phyloP scores from a whole-genome alignment of 352 stramenopile species.

The Achlya hypogyna region DNA sequence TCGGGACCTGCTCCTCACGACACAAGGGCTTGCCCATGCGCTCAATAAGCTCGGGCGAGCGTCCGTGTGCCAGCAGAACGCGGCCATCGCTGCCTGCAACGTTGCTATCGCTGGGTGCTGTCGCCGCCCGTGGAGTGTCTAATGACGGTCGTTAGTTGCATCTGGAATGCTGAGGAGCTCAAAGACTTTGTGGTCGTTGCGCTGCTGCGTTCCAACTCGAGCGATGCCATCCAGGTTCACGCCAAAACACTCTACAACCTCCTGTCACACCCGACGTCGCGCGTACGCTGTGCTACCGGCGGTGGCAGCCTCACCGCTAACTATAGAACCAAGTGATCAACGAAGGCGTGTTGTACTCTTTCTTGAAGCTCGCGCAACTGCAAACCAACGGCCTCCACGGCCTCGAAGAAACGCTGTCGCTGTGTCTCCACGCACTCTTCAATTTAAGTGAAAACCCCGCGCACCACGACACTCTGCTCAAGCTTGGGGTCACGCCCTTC shows the following conservation, averaged over 20 bases:
- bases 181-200: constrained; percentile 80
- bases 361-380: constrained; percentile 73
- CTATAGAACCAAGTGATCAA: constrained; percentile 42
- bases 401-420: constrained; percentile 48
- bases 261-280: constrained; percentile 43
- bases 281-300: constrained; percentile 11
- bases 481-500: constrained; percentile 63
- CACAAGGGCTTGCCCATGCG: constrained; percentile 40
- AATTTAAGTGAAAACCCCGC: constrained; percentile 61
- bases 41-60: constrained; percentile 62
- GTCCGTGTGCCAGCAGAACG: constrained; percentile 71
- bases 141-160: constrained; percentile 27
- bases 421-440: constrained; percentile 64
- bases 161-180: constrained; percentile 63
- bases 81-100: constrained; percentile 70
- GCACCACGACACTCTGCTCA: constrained; percentile 60
- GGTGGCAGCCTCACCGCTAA: not conserved
- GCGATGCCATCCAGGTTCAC: constrained; percentile 75
- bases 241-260: constrained; percentile 73
- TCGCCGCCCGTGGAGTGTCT: not conserved
- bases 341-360: constrained; percentile 64
- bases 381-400: constrained; percentile 17
- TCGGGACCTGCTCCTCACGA: constrained; percentile 39
- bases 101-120: constrained; percentile 34
- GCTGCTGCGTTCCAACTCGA: constrained; percentile 60